A percentile compares a stretch with the other conserved stretches of the same genome.
Conservation (phyloP, 768 basidiomycete species). For the Lactarius sp. region DNA sequence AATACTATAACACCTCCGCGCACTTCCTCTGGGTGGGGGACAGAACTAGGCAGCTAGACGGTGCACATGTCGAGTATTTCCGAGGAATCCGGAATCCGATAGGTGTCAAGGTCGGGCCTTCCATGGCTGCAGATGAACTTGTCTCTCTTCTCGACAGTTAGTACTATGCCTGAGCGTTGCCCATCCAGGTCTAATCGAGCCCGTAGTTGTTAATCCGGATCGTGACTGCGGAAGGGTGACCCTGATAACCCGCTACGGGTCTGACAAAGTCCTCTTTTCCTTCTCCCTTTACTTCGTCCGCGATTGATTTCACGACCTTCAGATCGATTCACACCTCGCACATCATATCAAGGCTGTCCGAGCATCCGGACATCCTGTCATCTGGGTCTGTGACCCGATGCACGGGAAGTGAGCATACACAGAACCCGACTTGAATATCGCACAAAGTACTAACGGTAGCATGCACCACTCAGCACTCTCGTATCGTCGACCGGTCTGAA, state of each 20-base stretch:
- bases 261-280: slow-evolving; percentile 56
- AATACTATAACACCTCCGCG: slow-evolving; percentile 84
- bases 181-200: not conserved
- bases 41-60: slow-evolving; percentile 84
- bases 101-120: slow-evolving; percentile 94
- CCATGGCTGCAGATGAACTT: slow-evolving; percentile 75
- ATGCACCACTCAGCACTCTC: slow-evolving; percentile 53
- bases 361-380: slow-evolving; percentile 75
- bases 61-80: slow-evolving; percentile 96
- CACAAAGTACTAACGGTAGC: not conserved
- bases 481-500: slow-evolving; percentile 79
- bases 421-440: not conserved
- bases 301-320: slow-evolving; percentile 2
- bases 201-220: slow-evolving; percentile 79
- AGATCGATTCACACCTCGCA: slow-evolving; percentile 74
- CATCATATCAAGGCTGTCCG: slow-evolving; percentile 81
- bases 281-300: not conserved
- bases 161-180: slow-evolving; percentile 28
- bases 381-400: slow-evolving; percentile 98
- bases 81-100: slow-evolving; percentile 89
- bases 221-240: slow-evolving; percentile 81
- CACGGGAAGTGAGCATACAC: slow-evolving; percentile 85
- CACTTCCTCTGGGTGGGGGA: slow-evolving; percentile 99
- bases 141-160: slow-evolving; percentile 68
- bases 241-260: slow-evolving; percentile 91